Evolutionary conservation across 331 rosid genomes (phyloP).

Genomic region (Phaseolus coccineus): DNA sequence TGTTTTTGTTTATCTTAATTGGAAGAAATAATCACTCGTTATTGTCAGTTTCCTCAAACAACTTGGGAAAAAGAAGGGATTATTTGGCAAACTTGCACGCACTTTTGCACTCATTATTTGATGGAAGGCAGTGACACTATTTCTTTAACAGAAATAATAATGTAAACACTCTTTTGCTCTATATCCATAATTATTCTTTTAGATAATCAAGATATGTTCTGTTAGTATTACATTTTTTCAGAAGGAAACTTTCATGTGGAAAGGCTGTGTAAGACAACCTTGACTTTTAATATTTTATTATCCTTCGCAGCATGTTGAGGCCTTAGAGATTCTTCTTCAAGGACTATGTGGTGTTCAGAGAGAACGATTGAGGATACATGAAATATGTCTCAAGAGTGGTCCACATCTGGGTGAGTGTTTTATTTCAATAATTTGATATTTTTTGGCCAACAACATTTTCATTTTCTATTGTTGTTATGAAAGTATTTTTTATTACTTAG

Average conservation of each 20-base stretch:
- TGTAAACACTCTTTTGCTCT: constrained; percentile 18
- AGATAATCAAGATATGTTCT: not conserved
- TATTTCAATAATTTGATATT: not conserved
- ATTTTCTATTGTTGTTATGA: not conserved
- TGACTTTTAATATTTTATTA: constrained; percentile 30
- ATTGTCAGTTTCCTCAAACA: no score
- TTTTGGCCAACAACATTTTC: constrained; percentile 2
- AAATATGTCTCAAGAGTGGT: constrained; percentile 85
- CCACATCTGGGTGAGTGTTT: constrained; percentile 76
- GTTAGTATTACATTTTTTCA: constrained; percentile 18
- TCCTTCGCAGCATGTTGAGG: constrained; percentile 89
- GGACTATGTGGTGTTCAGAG: constrained; percentile 92
- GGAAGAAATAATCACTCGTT: no score
- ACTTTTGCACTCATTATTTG: not conserved
- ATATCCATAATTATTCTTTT: not conserved
- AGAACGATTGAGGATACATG: constrained; percentile 85
- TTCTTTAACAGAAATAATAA: not conserved
- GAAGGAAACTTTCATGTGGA: constrained; percentile 8
- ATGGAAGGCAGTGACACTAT: not conserved
- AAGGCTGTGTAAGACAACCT: not conserved
- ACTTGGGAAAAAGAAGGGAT: no score
- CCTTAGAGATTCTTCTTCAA: constrained; percentile 95
- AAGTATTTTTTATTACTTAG: not conserved
- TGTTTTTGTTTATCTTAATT: no score
- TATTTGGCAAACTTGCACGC: no score